Conservation (phyloP, 495 filamentous ascomycete species). For the Neurospora discreta region DNA sequence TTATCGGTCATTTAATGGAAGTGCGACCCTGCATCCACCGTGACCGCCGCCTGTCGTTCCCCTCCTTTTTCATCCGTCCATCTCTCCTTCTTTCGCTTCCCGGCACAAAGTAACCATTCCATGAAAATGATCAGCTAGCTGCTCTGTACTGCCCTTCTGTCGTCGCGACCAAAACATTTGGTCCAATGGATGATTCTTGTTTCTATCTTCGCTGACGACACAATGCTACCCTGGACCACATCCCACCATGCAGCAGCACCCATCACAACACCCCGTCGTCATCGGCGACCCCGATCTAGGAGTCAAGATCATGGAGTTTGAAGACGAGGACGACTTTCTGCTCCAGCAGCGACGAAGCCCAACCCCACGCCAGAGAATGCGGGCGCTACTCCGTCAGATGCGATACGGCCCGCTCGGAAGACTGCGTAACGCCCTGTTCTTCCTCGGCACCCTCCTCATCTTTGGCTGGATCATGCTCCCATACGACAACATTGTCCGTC, state of each 20-base stretch:
- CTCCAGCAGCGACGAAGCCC: neutral
- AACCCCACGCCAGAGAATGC: neutral
- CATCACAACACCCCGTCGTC: neutral
- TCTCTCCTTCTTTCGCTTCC: neutral
- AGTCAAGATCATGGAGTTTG: neutral
- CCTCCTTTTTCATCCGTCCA: neutral
- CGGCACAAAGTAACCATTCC: neutral
- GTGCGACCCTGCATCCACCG: neutral
- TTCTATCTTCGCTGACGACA: neutral
- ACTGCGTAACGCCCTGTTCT: neutral
- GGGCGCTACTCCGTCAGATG: neutral
- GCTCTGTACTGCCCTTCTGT: neutral
- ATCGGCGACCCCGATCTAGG: neutral
- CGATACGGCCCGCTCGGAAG: neutral
- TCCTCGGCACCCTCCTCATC: constrained; percentile 1
- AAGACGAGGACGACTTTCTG: neutral
- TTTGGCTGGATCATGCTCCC: constrained; percentile 11
- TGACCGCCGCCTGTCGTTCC: neutral
- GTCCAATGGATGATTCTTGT: neutral
- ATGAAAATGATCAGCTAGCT: neutral
- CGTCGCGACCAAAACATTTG: neutral
- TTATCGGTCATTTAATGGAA: neutral
- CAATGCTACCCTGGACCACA: neutral
- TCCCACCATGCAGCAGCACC: neutral
- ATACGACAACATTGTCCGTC: constrained; percentile 12